Conservation (phyloP, 805 yeast species). For the Zygosaccharomyces kombuchaensis region DNA sequence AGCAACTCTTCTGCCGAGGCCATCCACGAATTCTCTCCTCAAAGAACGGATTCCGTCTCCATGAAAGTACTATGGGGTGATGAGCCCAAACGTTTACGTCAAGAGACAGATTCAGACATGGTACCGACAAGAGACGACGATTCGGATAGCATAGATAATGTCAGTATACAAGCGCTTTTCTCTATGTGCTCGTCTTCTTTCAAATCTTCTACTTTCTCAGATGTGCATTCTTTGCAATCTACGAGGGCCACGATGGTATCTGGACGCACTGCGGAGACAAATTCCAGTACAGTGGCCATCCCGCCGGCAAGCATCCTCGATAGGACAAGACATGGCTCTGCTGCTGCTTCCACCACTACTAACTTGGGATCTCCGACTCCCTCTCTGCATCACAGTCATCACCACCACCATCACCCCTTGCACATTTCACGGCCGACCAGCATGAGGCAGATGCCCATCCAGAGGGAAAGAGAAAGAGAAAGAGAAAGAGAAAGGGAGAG, state of each 20-base stretch:
- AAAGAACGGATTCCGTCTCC: slow-evolving; percentile 9
- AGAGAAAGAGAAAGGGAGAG: neutral
- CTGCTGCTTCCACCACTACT: slow-evolving; percentile 20
- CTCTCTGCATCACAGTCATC: slow-evolving; percentile 11
- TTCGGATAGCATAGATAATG: slow-evolving; percentile 21
- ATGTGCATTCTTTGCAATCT: slow-evolving; percentile 33
- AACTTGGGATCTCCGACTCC: slow-evolving; percentile 14
- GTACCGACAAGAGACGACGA: slow-evolving; percentile 4
- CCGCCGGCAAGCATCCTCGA: slow-evolving; percentile 72
- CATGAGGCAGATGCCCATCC: slow-evolving; percentile 19
- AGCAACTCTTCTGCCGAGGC: neutral
- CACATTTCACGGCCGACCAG: slow-evolving; percentile 22
- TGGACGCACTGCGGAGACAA: slow-evolving; percentile 43
- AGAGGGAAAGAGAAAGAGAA: slow-evolving; percentile 11
- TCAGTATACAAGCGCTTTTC: slow-evolving; percentile 33
- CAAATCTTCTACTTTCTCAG: slow-evolving; percentile 38
- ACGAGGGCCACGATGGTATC: slow-evolving; percentile 37
- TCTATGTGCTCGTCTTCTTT: slow-evolving; percentile 36
- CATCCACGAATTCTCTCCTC: slow-evolving; percentile 1
- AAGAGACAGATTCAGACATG: slow-evolving; percentile 4
- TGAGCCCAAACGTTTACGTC: slow-evolving; percentile 14
- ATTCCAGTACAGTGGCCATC: slow-evolving; percentile 63
- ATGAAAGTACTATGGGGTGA: slow-evolving; percentile 23
- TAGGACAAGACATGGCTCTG: slow-evolving; percentile 37
- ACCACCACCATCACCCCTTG: slow-evolving; percentile 7